Evolutionary conservation across 768 basidiomycete genomes (phyloP), one percentile per base, ranked within the genome.

Genomic region (Leccinum uliginosum): DNA sequence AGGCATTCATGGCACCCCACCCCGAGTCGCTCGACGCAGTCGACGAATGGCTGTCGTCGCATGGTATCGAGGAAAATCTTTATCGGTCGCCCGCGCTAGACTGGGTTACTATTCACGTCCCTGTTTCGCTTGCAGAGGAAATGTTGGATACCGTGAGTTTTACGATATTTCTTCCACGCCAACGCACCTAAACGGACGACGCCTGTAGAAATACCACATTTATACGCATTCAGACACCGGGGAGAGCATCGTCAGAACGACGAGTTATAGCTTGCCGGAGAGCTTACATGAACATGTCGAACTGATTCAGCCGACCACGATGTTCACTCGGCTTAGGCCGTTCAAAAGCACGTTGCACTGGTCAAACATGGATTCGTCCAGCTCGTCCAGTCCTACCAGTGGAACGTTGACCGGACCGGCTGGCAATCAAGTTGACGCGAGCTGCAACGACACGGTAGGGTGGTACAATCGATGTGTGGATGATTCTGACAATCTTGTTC

Each of bases 291-390:
- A 74, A 3, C 85, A 89, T 62, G 67, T 89, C 55, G 85, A 88
- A 38, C 69, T 89, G 29, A 74, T 90, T 26, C 86, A 89, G 59
- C 88, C 88, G 0, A 89, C 88, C 2, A 89, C 86, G 1, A 78
- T 82, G 67, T 90, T 89, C 62, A 73, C 77, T 43, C 78, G 78
- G 55, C 70, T 74, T 56, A 80, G 75, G 59, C 69, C 71, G 6
- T 71, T 80, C 53, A 75, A 62, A 55, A 76, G 76, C 5, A 80
- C 74, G 0, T 61, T 82, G 23, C 71, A 75, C 53, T 72, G 64
- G 64, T 57, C 71, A 14, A 60, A 62, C 1, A 43, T 23, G n/a
- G 29, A 8, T 46, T 58, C 23, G 27, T 62, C 27, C 50, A 44
- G 7, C 1, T 58, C 61, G 11, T 43, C 0, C n/a, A 55, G 43